phyloP scores from a whole-genome alignment of 106 monocot species.

The Narthecium ossifragum region DNA sequence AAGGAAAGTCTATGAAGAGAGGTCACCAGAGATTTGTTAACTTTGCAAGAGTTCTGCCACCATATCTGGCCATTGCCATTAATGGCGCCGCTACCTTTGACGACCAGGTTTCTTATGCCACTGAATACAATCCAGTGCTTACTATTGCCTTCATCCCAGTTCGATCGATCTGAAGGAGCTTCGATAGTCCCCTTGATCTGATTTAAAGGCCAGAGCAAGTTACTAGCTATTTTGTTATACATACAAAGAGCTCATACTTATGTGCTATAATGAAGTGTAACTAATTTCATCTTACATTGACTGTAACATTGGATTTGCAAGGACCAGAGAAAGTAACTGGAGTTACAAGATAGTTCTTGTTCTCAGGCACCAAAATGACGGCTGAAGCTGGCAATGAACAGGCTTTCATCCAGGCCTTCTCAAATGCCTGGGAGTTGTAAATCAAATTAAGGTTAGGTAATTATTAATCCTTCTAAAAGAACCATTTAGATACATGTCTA shows the following conservation, averaged over 20 bases:
- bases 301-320: constrained; percentile 53
- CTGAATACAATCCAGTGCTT: constrained; percentile 53
- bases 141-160: constrained; percentile 33
- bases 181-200: constrained; percentile 63
- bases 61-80: constrained; percentile 64
- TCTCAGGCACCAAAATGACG: constrained; percentile 18
- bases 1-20: neutral
- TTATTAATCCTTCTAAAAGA: neutral
- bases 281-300: constrained; percentile 34
- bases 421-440: constrained; percentile 8
- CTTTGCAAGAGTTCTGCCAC: constrained; percentile 83
- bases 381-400: constrained; percentile 12
- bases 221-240: neutral
- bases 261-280: neutral
- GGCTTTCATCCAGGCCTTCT: constrained; percentile 15
- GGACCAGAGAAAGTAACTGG: constrained; percentile 67
- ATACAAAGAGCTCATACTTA: neutral
- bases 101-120: constrained; percentile 24
- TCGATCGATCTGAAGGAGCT: constrained; percentile 37
- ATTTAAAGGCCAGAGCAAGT: neutral
- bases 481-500: neutral
- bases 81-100: constrained; percentile 72
- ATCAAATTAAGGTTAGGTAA: neutral
- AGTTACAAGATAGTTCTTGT: constrained; percentile 38
- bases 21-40: constrained; percentile 34